Conservation (phyloP, 306 rosid species). For the Astragalus membranaceus region DNA sequence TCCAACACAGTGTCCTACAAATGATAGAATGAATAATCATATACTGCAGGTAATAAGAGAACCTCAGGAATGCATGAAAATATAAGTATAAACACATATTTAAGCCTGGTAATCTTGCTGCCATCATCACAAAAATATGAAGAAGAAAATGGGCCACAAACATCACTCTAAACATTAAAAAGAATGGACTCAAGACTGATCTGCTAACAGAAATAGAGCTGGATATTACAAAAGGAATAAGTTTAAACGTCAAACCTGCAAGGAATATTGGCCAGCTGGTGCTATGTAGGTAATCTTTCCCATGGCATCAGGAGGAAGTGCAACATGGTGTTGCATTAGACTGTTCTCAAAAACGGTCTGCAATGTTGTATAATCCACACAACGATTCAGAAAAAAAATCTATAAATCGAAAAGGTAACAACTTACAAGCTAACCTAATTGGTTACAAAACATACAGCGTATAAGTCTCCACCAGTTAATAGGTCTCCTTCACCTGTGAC, state of each 20-base stretch:
- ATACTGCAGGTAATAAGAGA: not conserved
- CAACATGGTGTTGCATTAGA: slow-evolving; percentile 87
- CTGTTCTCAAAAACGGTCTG: slow-evolving; percentile 92
- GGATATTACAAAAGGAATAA: not conserved
- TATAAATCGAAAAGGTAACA: not conserved
- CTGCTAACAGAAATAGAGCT: not conserved
- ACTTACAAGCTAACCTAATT: slow-evolving; percentile 14
- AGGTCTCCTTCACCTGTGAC: slow-evolving; percentile 87
- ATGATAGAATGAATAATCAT: slow-evolving; percentile 17
- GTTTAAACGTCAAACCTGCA: slow-evolving; percentile 49
- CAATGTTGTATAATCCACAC: slow-evolving; percentile 18
- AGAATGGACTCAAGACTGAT: not conserved
- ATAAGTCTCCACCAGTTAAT: slow-evolving; percentile 91
- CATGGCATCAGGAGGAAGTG: slow-evolving; percentile 93
- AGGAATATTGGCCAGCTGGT: slow-evolving; percentile 90
- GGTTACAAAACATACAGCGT: slow-evolving; percentile 65
- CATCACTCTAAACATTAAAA: not conserved
- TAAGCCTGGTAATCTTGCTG: not conserved
- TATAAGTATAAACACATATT: not conserved
- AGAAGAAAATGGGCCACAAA: slow-evolving; percentile 4
- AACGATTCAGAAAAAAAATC: slow-evolving; percentile 10
- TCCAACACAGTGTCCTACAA: slow-evolving; percentile 91
- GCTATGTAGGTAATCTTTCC: slow-evolving; percentile 91
- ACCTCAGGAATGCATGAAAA: slow-evolving; percentile 6
- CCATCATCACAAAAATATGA: slow-evolving; percentile 1